Base-by-base conservation (phyloP, 129 eudicot species). In the Pseudognaphalium luteoalbum region DNA sequence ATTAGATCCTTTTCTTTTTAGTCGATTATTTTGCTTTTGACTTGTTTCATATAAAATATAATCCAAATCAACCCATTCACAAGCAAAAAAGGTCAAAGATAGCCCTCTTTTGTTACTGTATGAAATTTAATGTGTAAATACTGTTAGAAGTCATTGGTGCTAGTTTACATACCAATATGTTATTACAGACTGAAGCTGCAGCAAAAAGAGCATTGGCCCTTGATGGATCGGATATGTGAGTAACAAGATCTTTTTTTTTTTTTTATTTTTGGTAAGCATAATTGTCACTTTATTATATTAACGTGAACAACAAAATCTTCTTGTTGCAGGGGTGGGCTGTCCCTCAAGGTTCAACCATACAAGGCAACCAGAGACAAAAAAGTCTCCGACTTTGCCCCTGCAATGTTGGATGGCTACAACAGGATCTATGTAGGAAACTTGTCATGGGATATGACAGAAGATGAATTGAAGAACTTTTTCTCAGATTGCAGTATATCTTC, bases 211-310 rank as follows among this genome's bases (percentile, higher is more conserved):
- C 99, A 29, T 60, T 95, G 78, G 91, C 91, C 8, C 92, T 91
- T 75, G 99, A 91, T 85, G 99, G 99, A 56, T 87, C 99, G 19
- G 99, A 95, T 82, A 95, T 95, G 99, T 91, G 84, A 86, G 97
- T 51, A 67, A 29, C 68, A 56, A 41, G 47, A 41, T 41, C 44
- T 7, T 8, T 39, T 34, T 16, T 64, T 34, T 4, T 16, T 42
- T 25, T 32, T 32, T 30, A 3, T 25, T 25, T 20, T n/a, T 65
- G 1, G 25, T 15, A 66, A 15, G 58, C 62, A 60, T 63, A 16
- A 28, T 70, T 1, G 30, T 47, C 42, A 57, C 62, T 25, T 6
- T 51, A 7, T 33, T 6, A 58, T 47, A 29, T 17, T 54, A 28
- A 84, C 17, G 66, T 51, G 68, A 66, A 57, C 71, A 33, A 16